Conservation (phyloP, 306 rosid species). For the Morella rubra region DNA sequence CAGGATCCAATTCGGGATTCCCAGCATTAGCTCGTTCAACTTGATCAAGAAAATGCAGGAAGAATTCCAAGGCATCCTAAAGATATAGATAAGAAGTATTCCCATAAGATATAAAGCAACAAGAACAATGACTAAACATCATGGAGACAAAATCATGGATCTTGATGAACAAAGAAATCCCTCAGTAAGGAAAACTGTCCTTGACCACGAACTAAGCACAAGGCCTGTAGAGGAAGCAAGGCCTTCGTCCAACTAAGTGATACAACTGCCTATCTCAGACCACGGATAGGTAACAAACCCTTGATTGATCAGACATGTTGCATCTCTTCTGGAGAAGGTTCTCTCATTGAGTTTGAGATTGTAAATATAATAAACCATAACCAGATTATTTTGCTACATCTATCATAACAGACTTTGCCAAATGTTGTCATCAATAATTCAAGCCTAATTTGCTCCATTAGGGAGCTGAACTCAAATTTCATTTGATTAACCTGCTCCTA, state of each 20-base stretch:
- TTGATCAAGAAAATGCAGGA: conserved; percentile 93
- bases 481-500: background rate
- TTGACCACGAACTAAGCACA: background rate
- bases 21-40: conserved; percentile 75
- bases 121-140: background rate
- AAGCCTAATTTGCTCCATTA: background rate
- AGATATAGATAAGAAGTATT: conserved; percentile 25
- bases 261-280: background rate
- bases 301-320: background rate
- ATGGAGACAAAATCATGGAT: background rate
- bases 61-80: conserved; percentile 98
- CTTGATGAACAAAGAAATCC: too few relatives aligned
- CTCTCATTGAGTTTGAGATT: background rate
- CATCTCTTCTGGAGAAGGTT: background rate
- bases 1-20: conserved; percentile 70
- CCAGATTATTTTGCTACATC: background rate
- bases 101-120: background rate
- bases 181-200: too few relatives aligned
- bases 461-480: background rate
- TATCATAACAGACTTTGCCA: background rate
- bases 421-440: background rate
- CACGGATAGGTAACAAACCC: background rate
- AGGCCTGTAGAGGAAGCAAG: background rate
- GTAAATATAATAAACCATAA: background rate
- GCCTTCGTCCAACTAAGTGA: background rate